These are phyloP conservation scores for Cladosporium sp. DNA, from an alignment of 2,329 filamentous ascomycete genomes.

Conservation along the genomic window DNA sequence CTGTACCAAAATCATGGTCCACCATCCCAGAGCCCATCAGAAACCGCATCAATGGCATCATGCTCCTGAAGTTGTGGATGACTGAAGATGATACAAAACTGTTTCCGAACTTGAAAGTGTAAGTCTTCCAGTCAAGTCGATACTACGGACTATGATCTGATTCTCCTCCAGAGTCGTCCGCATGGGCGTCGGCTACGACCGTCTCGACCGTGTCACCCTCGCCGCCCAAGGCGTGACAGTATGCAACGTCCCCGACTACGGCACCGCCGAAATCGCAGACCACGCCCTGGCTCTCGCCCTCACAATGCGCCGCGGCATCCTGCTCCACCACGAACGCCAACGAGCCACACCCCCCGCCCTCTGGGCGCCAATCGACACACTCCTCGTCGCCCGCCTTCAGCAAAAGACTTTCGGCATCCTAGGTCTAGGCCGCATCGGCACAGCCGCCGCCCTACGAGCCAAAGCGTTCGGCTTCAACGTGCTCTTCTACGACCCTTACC, in stretches of 20 bases:
- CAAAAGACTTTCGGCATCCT: slow-evolving; percentile 35
- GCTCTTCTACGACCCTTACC: slow-evolving; percentile 38
- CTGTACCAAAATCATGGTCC: slow-evolving; percentile 33
- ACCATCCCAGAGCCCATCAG: slow-evolving; percentile 33
- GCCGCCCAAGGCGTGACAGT: slow-evolving; percentile 32
- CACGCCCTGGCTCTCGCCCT: slow-evolving; percentile 36
- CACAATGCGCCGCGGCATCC: slow-evolving; percentile 34
- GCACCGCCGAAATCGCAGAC: slow-evolving; percentile 38
- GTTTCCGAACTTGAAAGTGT: slow-evolving; percentile 38
- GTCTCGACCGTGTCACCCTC: slow-evolving; percentile 34
- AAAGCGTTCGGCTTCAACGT: slow-evolving; percentile 38
- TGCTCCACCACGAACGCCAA: slow-evolving; percentile 37
- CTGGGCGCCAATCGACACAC: slow-evolving; percentile 34
- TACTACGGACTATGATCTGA: background rate
- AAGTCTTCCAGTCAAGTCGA: slow-evolving; percentile 6
- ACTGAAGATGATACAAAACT: slow-evolving; percentile 32
- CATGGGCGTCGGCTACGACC: slow-evolving; percentile 39
- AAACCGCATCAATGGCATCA: slow-evolving; percentile 33
- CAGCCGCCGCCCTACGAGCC: slow-evolving; percentile 34
- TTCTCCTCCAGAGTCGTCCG: slow-evolving; percentile 31
- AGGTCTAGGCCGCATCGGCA: slow-evolving; percentile 36
- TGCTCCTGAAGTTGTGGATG: slow-evolving; percentile 35
- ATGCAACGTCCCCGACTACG: slow-evolving; percentile 38
- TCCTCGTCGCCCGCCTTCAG: slow-evolving; percentile 33
- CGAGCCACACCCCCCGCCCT: slow-evolving; percentile 35